phyloP scores from a whole-genome alignment of 371 early-diverging fungal species.

The Mucor velutinosus region DNA sequence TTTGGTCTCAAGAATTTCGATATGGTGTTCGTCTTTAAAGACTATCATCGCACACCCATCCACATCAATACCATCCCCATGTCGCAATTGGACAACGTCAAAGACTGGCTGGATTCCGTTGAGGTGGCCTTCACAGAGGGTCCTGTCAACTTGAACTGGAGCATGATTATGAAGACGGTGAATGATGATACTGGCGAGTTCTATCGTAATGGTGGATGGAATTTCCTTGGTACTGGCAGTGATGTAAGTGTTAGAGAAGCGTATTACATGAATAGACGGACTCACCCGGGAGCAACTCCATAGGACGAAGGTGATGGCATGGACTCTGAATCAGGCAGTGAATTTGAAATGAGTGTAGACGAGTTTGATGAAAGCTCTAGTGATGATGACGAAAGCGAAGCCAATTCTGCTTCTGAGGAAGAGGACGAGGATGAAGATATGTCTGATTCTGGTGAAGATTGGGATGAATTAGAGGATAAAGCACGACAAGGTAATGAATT shows the following conservation, averaged over 20 bases:
- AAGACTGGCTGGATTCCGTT: constrained; percentile 98
- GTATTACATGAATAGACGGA: background rate
- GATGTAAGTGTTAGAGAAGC: constrained; percentile 33
- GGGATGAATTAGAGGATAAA: constrained; percentile 84
- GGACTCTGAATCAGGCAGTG: constrained; percentile 62
- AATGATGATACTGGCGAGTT: constrained; percentile 96
- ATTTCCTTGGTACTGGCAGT: constrained; percentile 77
- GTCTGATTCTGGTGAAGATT: constrained; percentile 72
- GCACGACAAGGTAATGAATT: constrained; percentile 62
- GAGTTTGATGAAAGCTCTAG: constrained; percentile 61
- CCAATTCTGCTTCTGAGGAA: constrained; percentile 66
- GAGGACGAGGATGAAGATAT: constrained; percentile 62
- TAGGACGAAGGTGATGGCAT: constrained; percentile 46
- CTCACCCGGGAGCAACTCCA: constrained; percentile 1
- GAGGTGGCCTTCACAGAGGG: constrained; percentile 98
- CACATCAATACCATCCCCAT: constrained; percentile 98
- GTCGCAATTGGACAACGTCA: constrained; percentile 92
- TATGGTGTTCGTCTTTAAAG: constrained; percentile 98
- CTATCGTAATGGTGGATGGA: constrained; percentile 98
- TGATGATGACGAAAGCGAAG: constrained; percentile 70
- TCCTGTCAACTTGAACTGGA: constrained; percentile 98
- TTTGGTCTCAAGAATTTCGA: constrained; percentile 99
- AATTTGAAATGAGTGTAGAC: constrained; percentile 58
- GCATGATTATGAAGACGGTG: constrained; percentile 98
- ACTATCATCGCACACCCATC: constrained; percentile 87